A percentile compares a stretch with the other conserved stretches of the same genome.
Conservation (phyloP, 176 grass and related monocot genomes). For the Cenchrus fungigraminus region DNA sequence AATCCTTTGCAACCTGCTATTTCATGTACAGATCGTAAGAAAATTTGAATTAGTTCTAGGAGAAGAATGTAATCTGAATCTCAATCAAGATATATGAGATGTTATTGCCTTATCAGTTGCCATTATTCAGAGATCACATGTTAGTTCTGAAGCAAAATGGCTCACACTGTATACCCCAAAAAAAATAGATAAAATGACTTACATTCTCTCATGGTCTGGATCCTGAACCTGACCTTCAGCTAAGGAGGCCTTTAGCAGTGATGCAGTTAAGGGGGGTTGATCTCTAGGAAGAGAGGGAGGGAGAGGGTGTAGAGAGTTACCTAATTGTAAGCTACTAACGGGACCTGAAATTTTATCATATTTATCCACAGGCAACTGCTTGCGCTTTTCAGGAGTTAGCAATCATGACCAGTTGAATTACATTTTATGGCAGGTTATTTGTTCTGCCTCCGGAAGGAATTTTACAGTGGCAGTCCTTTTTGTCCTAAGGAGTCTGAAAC, state of each 20-base stretch:
- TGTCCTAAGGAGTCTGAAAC: conserved; percentile 31
- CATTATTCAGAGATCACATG: neutral
- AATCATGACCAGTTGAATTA: conserved; percentile 13
- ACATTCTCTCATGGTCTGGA: conserved; percentile 20
- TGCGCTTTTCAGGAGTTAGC: conserved; percentile 18
- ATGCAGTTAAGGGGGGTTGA: neutral
- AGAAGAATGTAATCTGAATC: neutral
- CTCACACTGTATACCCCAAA: neutral
- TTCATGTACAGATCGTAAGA: neutral
- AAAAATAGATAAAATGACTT: neutral
- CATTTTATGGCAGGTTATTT: conserved; percentile 32
- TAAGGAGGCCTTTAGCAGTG: neutral
- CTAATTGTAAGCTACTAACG: neutral
- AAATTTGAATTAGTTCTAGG: conserved; percentile 15
- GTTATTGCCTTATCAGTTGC: neutral
- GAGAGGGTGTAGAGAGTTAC: neutral
- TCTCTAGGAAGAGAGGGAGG: neutral
- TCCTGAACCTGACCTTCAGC: neutral
- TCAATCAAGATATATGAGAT: neutral
- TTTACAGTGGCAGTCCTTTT: conserved; percentile 16
- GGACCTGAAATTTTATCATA: neutral
- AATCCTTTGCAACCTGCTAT: conserved; percentile 8
- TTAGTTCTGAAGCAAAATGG: neutral
- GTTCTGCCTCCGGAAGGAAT: conserved; percentile 38
- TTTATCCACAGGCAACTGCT: neutral